Evolutionary conservation across 2,329 filamentous ascomycete species (phyloP), one percentile per base, ranked within the genome.

Genomic region (Chaetomium olivaceum): DNA sequence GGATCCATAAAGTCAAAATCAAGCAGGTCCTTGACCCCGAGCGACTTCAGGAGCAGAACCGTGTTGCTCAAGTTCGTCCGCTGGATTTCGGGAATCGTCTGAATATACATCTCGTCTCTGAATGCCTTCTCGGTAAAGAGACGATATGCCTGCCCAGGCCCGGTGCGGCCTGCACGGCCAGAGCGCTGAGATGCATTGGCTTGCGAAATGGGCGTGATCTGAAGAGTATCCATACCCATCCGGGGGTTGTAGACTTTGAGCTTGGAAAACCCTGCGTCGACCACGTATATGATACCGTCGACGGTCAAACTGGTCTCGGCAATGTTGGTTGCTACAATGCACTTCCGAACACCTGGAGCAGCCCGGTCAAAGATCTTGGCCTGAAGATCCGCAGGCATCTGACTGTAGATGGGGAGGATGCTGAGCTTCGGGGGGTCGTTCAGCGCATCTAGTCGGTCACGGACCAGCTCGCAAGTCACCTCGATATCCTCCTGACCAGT

Each of bases 1-100:
- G 95, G 95, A 71, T 99, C 95, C 94, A 99, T 98, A 73, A 99
- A 99, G 76, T 98, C 93, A 74, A 99, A 99, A 76, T 99, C 94
- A 0, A 99, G 80, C 11, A 99, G 82, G 71, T 99, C 93, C 74
- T 92, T 94, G 21, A 99, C 94, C 0, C 95, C 95, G 0, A 99
- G 85, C 0, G 92, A 97, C 75, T 99, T 99, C 56, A 99, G 84
- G 58, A 99, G 86, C 16, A 99, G 83, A 3, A 99, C 94, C 0
- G 93, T 98, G 73, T 98, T 98, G 73, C 92, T 90, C 1, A 99
- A 86, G 73, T 98, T 99, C 0, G 95, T 99, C 21, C 95, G 87
- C 78, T 99, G 95, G 51, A 99, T 98, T 75, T 99, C 95, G 0
- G 95, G 95, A 57, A 99, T 99, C 0, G 95, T 97, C 73, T 97